These are phyloP conservation scores for Cytospora schulzeri DNA, from an alignment of 2,329 filamentous ascomycete species.

Conservation along the genomic window DNA sequence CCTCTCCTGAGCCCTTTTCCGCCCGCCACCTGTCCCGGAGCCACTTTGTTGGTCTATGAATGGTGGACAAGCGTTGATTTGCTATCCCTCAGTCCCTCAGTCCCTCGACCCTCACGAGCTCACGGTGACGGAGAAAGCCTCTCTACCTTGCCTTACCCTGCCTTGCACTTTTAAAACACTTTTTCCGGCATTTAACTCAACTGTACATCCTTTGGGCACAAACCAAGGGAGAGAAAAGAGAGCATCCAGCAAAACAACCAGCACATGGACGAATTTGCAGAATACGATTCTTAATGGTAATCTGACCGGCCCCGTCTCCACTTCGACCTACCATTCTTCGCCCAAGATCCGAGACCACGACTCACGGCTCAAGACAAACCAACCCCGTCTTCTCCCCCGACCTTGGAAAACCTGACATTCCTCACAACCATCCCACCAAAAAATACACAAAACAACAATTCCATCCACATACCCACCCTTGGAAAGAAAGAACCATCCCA, in stretches of 20 bases:
- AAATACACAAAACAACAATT: background rate
- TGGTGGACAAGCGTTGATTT: conserved; percentile 8
- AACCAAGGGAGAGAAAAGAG: background rate
- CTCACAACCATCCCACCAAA: conserved; percentile 5
- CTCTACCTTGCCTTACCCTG: background rate
- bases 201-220: background rate
- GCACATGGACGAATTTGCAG: conserved; percentile 13
- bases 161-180: background rate
- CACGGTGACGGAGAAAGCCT: background rate
- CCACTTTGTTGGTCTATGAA: conserved; percentile 14
- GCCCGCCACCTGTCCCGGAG: conserved; percentile 14
- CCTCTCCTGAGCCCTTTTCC: conserved; percentile 13
- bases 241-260: conserved; percentile 1
- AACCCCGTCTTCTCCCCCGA: conserved; percentile 17
- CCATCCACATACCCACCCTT: background rate
- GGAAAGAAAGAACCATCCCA: background rate
- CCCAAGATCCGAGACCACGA: conserved; percentile 28
- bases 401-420: conserved; percentile 8
- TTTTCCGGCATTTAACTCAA: conserved; percentile 2
- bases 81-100: background rate
- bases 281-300: conserved; percentile 23
- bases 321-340: conserved; percentile 25
- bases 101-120: background rate
- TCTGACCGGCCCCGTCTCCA: conserved; percentile 23
- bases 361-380: conserved; percentile 26